Evolutionary conservation across 768 basidiomycete species (phyloP), one percentile per base, ranked within the genome.

Genomic region (Lactarius indigo): DNA sequence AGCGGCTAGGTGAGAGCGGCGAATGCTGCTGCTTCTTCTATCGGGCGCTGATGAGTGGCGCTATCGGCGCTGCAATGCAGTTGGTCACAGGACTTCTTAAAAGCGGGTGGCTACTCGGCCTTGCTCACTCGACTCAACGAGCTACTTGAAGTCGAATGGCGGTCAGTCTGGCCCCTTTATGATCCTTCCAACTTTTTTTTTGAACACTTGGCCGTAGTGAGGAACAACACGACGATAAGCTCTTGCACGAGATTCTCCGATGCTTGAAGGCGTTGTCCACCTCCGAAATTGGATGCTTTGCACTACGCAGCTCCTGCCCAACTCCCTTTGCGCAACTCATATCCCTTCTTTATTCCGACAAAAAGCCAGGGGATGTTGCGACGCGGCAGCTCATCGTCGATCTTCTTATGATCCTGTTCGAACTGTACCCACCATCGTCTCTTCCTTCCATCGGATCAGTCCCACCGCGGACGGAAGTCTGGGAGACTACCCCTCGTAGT

Each of bases 171-270:
- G 44, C 10, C 37, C 58, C 18, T 13, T 15, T 13, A 1, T 3
- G 10, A 37, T 5, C 17, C 57, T 18, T 61, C 28, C 44, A 31
- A 33, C 26, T n/a, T 18, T 41, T 41, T 41, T 35, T 30, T 5
- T n/a, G 15, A 33, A 44, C 50, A 13, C 42, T 54, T 56, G 17
- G 69, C n/a, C 72, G 42, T 41, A 95, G 95, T 69, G 96, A 98
- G 75, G 97, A 99, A 74, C 96, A 98, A 73, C 96, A 97, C 70
- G 97, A 97, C 73, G 97, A 98, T 74, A 89, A 97, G 75, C 82
- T 97, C 52, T 81, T 99, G 18, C 89, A 96, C 70, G 96, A 98
- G 75, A 79, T 98, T 2, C 80, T 98, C 47, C 88, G 94, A 2
- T 98, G 95, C 79, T 87, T 98, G 77, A 97, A 97, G 77, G 97